Base-by-base conservation (phyloP, 2,329 filamentous ascomycete genomes). In the Herpomyces periplanetae region DNA sequence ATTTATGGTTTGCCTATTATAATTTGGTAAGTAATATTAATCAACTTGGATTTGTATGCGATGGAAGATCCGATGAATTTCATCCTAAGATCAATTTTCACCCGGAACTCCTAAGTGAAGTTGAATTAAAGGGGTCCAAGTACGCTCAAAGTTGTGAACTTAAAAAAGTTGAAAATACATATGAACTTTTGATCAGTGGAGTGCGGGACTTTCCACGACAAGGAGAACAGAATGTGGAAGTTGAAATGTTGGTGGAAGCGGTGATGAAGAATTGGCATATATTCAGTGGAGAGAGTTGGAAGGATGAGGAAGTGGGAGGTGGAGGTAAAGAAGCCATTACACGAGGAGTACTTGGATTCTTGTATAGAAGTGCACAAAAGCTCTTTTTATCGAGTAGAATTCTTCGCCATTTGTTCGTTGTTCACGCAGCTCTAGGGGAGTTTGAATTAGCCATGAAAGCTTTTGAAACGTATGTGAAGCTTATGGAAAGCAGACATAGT, bases 311-410 rank as follows among this genome's bases (percentile, higher is more conserved):
- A 27, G 46, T 88, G 11, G 71, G 68, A 3, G 54, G 61, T 29
- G 69, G 65, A 4, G 73, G 71, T 5, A 64, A 69, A 28, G 56
- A 61, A 31, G 54, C 49, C 10, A 43, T 75, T 8, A 64, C 64
- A 25, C 56, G 62, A 20, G 58, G 58, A 19, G 57, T 84, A 13
- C 49, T 96, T 15, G 73, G 59, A 30, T 65, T 71, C 11, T 47
- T 96, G 4, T 96, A 91, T 37, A 62, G 63, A 15, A 68, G 73
- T 10, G 68, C 75, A 4, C 69, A 64, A 5, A 87, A 80, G 37
- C 87, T 73, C 0, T 96, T 80, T 32, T 80, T 96, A 38, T 96
- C 80, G 1, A 85, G 75, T 1, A 45, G 69, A 5, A 65, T 91
- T 25, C 43, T 96, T 12, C 52, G 75, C 22, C 55, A 73, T 30